Conservation (phyloP, 306 rosid genomes). For the Gillenia trifoliata region DNA sequence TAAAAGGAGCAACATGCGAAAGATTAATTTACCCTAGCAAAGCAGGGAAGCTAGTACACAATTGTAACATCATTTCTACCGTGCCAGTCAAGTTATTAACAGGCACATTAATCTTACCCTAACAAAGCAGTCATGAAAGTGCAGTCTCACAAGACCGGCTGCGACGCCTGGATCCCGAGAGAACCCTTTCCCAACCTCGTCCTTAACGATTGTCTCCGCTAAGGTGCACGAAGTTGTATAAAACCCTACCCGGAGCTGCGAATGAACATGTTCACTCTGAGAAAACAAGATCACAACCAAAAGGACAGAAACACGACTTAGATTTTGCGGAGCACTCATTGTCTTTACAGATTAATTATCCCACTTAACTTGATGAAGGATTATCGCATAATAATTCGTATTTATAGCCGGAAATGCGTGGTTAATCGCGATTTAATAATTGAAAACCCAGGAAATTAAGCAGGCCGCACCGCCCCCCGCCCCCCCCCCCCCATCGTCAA, state of each 20-base stretch:
- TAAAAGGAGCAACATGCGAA: conserved; percentile 8
- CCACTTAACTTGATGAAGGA: background rate
- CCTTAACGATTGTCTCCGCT: conserved; percentile 61
- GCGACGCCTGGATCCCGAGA: conserved; percentile 41
- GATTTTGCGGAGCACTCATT: conserved; percentile 33
- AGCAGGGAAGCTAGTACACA: background rate
- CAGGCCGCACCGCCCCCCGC: too few relatives aligned
- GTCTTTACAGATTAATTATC: conserved; percentile 15
- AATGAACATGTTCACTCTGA: conserved; percentile 29
- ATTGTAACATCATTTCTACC: background rate
- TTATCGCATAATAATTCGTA: conserved; percentile 2
- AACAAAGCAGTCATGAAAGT: conserved; percentile 77
- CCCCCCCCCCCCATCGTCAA: conserved; percentile 1
- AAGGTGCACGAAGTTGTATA: conserved; percentile 41
- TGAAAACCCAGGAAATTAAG: background rate
- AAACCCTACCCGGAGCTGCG: conserved; percentile 56
- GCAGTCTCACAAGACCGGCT: conserved; percentile 74
- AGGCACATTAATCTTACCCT: conserved; percentile 39
- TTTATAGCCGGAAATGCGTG: conserved; percentile 20
- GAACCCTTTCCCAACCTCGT: conserved; percentile 42
- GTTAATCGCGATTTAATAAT: background rate
- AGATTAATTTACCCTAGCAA: background rate
- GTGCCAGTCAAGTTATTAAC: background rate
- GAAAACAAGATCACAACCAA: conserved; percentile 22
- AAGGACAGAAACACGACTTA: conserved; percentile 7